Evolutionary conservation across 2,329 filamentous ascomycete genomes (phyloP), one percentile per base, ranked within the genome.

Genomic region (Xylariales sp.): DNA sequence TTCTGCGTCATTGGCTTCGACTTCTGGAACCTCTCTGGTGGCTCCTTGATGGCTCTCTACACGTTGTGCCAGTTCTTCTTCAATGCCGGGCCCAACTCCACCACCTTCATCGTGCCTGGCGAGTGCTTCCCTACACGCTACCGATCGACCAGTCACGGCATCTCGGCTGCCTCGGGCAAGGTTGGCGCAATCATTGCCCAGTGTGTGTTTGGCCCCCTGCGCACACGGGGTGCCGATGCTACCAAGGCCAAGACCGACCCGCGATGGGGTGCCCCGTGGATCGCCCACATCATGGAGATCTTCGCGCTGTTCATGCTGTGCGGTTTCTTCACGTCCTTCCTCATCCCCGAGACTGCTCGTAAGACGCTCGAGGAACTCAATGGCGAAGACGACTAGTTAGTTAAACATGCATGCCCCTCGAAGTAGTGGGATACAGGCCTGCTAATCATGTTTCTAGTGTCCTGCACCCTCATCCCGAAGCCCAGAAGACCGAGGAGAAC

Each of bases 281-380:
- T 89, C 60, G 72, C 87, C 63, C 84, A 88, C 59, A 83, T 38
- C 8, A 77, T 89, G 54, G 69, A 87, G 69, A 88, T 88, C 50
- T 76, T 72, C 54, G 82, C 83, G 5, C 69, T 86, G 19, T 88
- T 90, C 70, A 89, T 88, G 85, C 70, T 88, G 23, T 67, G 78
- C 41, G 85, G 85, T 40, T 67, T 77, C 62, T 71, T 83, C 55
- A 85, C 82, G 8, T 82, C 82, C 1, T 61, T 85, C 2, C 63
- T 86, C 41, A 85, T 88, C 42, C 81, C 81, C 6, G 85, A 88
- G 69, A 88, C 81, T 14, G 86, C 84, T 66, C 69, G 81, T 41
- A 82, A 81, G 70, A 85, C 83, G 2, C 72, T 90, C 21, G 85
- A 86, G 57, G 72, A 81, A 57, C 67, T 86, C 24, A 67, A 70